Conservation (phyloP, 1,139 yeast genomes). For the Taiozyma sp. region DNA sequence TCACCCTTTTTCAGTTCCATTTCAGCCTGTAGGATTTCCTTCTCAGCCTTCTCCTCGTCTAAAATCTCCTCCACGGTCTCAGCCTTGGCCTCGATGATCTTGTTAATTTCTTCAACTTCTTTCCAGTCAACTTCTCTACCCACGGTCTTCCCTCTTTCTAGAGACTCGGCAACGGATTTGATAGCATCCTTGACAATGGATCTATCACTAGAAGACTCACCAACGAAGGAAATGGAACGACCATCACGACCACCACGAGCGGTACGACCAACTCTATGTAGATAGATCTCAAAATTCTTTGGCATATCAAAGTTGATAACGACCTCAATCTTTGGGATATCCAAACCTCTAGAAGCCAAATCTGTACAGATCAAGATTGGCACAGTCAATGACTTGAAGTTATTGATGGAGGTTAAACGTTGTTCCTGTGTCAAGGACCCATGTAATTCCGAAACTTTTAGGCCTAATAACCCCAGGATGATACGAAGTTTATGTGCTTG, state of each 20-base stretch:
- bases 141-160: conserved; percentile 48
- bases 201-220: conserved; percentile 82
- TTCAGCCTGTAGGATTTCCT: conserved; percentile 82
- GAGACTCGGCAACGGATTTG: conserved; percentile 46
- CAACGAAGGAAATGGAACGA: conserved; percentile 86
- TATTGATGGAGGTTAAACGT: conserved; percentile 77
- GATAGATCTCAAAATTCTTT: conserved; percentile 77
- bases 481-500: conserved; percentile 83
- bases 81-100: conserved; percentile 51
- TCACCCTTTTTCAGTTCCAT: conserved; percentile 85
- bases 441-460: conserved; percentile 88
- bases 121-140: conserved; percentile 88
- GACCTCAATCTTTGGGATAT: conserved; percentile 94
- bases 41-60: conserved; percentile 83
- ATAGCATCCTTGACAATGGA: conserved; percentile 84
- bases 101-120: conserved; percentile 64
- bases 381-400: conserved; percentile 73
- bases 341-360: conserved; percentile 98
- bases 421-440: conserved; percentile 96
- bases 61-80: conserved; percentile 68
- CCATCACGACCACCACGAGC: conserved; percentile 99
- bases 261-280: conserved; percentile 98
- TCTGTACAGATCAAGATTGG: conserved; percentile 94
- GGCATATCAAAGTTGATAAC: conserved; percentile 97
- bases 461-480: conserved; percentile 78